Evolutionary conservation across 2,329 filamentous ascomycete genomes (phyloP).

Genomic region (Akanthomyces uredinophilus): DNA sequence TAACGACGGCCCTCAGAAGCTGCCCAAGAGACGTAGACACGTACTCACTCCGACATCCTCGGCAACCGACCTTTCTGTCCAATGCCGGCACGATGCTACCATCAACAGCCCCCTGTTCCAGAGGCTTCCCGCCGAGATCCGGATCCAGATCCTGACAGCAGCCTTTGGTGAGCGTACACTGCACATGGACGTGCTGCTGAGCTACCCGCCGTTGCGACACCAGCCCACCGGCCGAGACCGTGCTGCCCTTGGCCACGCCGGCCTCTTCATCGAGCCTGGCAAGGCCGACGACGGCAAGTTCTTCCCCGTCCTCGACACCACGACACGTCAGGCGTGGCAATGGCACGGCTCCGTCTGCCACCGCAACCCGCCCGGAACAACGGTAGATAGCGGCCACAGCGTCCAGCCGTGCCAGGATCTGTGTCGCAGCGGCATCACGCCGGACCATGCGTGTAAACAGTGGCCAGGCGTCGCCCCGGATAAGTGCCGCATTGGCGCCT

Average conservation of each 20-base stretch:
- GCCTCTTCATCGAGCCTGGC: slow-evolving; percentile 7
- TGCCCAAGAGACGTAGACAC: slow-evolving; percentile 1
- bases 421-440: slow-evolving; percentile 18
- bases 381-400: not conserved
- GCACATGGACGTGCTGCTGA: slow-evolving; percentile 23
- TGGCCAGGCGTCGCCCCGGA: slow-evolving; percentile 20
- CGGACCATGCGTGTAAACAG: slow-evolving; percentile 16
- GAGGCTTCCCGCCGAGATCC: slow-evolving; percentile 29
- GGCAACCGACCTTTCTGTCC: not conserved
- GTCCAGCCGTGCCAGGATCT: slow-evolving; percentile 19
- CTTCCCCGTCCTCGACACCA: slow-evolving; percentile 1
- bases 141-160: slow-evolving; percentile 25
- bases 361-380: slow-evolving; percentile 15
- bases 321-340: slow-evolving; percentile 19
- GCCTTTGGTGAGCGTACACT: slow-evolving; percentile 22
- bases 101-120: slow-evolving; percentile 25
- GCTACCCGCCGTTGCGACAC: slow-evolving; percentile 13
- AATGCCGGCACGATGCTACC: not conserved
- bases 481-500: slow-evolving; percentile 22
- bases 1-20: not conserved
- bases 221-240: not conserved
- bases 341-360: slow-evolving; percentile 26
- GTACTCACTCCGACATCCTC: slow-evolving; percentile 2
- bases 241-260: not conserved
- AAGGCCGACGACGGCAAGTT: slow-evolving; percentile 9